These are phyloP conservation scores for Eurotiales sp. DNA, from an alignment of 2,329 filamentous ascomycete species.

Conservation along the genomic window DNA sequence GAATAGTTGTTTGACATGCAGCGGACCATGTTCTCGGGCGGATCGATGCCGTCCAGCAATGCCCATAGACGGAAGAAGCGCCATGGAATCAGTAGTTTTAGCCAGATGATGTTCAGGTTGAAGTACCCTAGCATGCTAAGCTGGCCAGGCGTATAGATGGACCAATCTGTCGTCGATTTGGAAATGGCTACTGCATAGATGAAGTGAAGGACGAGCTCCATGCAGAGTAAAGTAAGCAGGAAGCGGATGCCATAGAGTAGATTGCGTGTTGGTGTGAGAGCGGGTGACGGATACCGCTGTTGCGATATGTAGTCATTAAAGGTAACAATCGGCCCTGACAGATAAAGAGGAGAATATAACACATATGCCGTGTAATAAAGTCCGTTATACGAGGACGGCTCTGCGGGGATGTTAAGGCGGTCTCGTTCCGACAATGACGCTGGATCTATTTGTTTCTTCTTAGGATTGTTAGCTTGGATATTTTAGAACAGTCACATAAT, in stretches of 20 bases:
- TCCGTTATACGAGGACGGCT: conserved; percentile 66
- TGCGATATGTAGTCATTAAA: conserved; percentile 98
- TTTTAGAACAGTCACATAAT: background rate
- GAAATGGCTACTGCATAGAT: conserved; percentile 92
- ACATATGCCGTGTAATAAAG: conserved; percentile 86
- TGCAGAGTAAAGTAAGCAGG: conserved; percentile 71
- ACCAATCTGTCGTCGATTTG: conserved; percentile 75
- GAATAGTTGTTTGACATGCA: conserved; percentile 96
- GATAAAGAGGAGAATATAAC: conserved; percentile 88
- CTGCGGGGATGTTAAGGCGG: conserved; percentile 72
- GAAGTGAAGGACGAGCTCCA: conserved; percentile 89
- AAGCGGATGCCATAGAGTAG: conserved; percentile 81
- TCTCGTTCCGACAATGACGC: conserved; percentile 83
- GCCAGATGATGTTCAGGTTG: conserved; percentile 95
- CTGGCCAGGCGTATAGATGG: conserved; percentile 77
- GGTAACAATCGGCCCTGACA: conserved; percentile 88
- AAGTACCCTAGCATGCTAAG: conserved; percentile 89
- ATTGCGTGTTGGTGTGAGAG: conserved; percentile 67
- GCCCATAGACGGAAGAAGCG: conserved; percentile 98
- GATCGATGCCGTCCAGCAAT: conserved; percentile 83
- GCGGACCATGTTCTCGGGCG: conserved; percentile 96
- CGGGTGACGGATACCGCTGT: conserved; percentile 67
- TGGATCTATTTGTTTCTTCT: conserved; percentile 99
- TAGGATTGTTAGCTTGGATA: conserved; percentile 39
- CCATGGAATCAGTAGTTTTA: conserved; percentile 90